phyloP scores from a whole-genome alignment of 1,139 yeast species.

The Pichia cactophila region DNA sequence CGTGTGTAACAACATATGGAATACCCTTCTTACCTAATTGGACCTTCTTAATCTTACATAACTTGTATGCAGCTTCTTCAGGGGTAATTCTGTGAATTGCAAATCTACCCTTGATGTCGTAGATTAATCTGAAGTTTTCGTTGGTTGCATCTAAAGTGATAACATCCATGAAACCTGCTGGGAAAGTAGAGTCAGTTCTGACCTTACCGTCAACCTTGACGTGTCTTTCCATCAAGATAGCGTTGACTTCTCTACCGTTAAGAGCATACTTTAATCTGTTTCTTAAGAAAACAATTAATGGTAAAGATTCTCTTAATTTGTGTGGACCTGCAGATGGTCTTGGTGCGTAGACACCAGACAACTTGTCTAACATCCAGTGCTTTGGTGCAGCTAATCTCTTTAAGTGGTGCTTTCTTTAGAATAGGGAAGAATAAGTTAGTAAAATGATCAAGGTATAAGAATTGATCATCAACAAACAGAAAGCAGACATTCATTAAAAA shows the following conservation, averaged over 20 bases:
- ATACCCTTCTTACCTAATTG: conserved; percentile 97
- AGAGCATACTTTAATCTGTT: conserved; percentile 99
- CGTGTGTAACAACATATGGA: conserved; percentile 98
- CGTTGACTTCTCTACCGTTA: conserved; percentile 99
- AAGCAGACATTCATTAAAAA: neutral
- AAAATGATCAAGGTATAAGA: neutral
- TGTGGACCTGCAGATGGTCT: conserved; percentile 99
- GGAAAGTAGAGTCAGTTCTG: conserved; percentile 97
- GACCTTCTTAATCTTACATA: conserved; percentile 95
- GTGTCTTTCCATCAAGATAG: conserved; percentile 98
- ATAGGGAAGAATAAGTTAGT: neutral
- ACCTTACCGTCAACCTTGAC: conserved; percentile 99
- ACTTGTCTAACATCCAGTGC: conserved; percentile 99
- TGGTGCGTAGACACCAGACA: conserved; percentile 99
- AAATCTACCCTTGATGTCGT: conserved; percentile 97
- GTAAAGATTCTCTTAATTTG: conserved; percentile 98
- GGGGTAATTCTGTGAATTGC: conserved; percentile 99
- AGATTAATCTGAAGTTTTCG: conserved; percentile 97
- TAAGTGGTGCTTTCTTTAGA: conserved; percentile 73
- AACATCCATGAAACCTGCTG: conserved; percentile 99
- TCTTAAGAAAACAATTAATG: conserved; percentile 95
- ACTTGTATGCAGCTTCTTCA: conserved; percentile 97
- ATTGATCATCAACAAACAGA: neutral
- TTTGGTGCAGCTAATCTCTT: conserved; percentile 99
- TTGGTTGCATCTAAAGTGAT: conserved; percentile 95